Evolutionary conservation across 2,329 filamentous ascomycete species (phyloP), one percentile per base, ranked within the genome.

Genomic region (Penicillium olsonii): DNA sequence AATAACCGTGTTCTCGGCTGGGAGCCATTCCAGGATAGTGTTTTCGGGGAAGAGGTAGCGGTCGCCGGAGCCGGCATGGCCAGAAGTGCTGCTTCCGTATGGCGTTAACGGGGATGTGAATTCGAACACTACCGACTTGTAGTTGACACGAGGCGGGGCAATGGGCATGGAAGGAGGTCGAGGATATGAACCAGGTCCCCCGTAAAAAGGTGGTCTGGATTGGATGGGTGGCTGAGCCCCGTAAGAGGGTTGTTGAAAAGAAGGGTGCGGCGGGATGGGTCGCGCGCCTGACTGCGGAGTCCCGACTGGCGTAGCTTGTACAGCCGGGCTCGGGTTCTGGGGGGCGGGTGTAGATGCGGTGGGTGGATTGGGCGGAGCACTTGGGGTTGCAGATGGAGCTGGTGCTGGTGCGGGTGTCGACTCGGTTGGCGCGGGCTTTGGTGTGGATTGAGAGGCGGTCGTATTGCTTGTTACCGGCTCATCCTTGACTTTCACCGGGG

Each of bases 21-120:
- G 70, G 17, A 75, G 65, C 62, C 71, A 77, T 53, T 79, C 76
- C 15, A 79, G 56, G 3, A 78, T 77, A 3, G 75, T 71, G 57
- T 77, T 62, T 55, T 77, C 74, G 0, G 76, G 76, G 52, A 79
- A 77, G 1, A 78, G 57, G 57, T 75, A 79, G 17, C 76, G 70
- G 56, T 78, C 76, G 10, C 74, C 73, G 6, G 70, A 73, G 9
- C 68, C 69, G 26, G 70, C 67, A 52, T 74, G 71, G 3, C 66
- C 66, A 0, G 72, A 71, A 1, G 69, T 68, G 31, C 67, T 69
- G 50, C 67, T 72, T 58, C 69, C 70, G 31, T 72, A 72, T 2
- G 71, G 70, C 3, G 70, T 70, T 46, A 73, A 57, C 0, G 71
- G 66, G 9, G 73, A 70, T 10, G 71, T 69, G 31, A 78, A 77